These are phyloP conservation scores for Barnettozyma populi DNA, from an alignment of 805 yeast species.

Conservation along the genomic window DNA sequence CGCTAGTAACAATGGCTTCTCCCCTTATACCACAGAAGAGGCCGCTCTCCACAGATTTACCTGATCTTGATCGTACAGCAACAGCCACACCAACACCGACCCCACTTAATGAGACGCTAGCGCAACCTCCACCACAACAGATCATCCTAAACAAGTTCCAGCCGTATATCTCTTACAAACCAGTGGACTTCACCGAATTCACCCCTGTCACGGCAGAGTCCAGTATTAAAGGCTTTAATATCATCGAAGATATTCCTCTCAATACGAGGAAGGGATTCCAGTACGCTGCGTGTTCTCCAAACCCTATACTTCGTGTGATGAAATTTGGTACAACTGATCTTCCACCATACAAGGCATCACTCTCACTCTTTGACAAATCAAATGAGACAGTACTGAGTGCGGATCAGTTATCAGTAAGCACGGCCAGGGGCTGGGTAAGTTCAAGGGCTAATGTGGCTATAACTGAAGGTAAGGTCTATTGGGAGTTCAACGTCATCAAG, in stretches of 20 bases:
- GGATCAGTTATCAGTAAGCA: slow-evolving; percentile 42
- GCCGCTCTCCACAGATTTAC: background rate
- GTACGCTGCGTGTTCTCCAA: slow-evolving; percentile 73
- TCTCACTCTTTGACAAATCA: slow-evolving; percentile 66
- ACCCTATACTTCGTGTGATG: slow-evolving; percentile 48
- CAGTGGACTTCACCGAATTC: slow-evolving; percentile 19
- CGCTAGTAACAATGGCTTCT: background rate
- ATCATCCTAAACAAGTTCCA: slow-evolving; percentile 17
- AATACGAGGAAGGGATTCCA: slow-evolving; percentile 71
- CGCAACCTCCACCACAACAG: background rate
- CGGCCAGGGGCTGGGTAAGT: slow-evolving; percentile 74
- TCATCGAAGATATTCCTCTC: slow-evolving; percentile 72
- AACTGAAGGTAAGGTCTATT: slow-evolving; percentile 73
- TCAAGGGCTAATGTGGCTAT: slow-evolving; percentile 69
- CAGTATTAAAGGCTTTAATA: slow-evolving; percentile 28
- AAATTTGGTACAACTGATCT: slow-evolving; percentile 70
- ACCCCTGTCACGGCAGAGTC: slow-evolving; percentile 7
- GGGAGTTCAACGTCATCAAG: slow-evolving; percentile 61
- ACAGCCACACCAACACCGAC: background rate
- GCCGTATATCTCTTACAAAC: slow-evolving; percentile 21
- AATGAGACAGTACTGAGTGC: slow-evolving; percentile 44
- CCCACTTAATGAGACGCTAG: background rate
- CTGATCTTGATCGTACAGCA: background rate
- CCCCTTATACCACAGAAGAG: slow-evolving; percentile 1
- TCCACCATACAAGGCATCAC: slow-evolving; percentile 55